Evolutionary conservation across 2,329 filamentous ascomycete species (phyloP).

Genomic region (Colletotrichum magnum): DNA sequence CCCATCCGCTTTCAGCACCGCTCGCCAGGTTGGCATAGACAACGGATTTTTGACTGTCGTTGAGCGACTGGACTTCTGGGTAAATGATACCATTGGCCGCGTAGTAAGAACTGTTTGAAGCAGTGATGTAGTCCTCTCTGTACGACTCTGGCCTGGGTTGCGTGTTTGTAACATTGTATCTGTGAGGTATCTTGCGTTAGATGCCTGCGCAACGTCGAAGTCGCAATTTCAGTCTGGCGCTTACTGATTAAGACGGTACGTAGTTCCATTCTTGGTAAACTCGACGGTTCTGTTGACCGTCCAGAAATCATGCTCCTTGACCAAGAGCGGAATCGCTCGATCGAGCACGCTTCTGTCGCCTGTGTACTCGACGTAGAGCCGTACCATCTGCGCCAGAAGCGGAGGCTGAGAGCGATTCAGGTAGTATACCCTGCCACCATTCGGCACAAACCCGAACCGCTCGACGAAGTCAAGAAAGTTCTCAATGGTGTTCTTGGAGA

Average conservation of each 20-base stretch:
- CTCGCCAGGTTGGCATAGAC: constrained; percentile 75
- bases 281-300: constrained; percentile 71
- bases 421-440: constrained; percentile 77
- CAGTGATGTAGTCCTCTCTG: constrained; percentile 75
- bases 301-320: constrained; percentile 76
- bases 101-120: constrained; percentile 76
- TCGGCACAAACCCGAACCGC: constrained; percentile 75
- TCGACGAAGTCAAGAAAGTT: constrained; percentile 79
- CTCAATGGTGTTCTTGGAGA: constrained; percentile 77
- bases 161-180: constrained; percentile 74
- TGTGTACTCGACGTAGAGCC: constrained; percentile 74
- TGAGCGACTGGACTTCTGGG: constrained; percentile 64
- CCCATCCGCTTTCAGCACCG: constrained; percentile 77
- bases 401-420: constrained; percentile 78
- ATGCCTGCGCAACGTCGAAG: too few species aligned
- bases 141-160: constrained; percentile 78
- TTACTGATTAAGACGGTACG: constrained; percentile 70
- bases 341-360: constrained; percentile 73
- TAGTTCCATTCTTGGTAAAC: constrained; percentile 60
- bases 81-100: constrained; percentile 71
- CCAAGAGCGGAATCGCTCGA: constrained; percentile 72
- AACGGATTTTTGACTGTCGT: constrained; percentile 63
- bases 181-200: constrained; percentile 39
- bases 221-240: constrained; percentile 39
- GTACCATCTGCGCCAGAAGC: constrained; percentile 76